These are phyloP conservation scores for Camellia sinensis DNA, from an alignment of 148 eudicot genomes.

Conservation along the genomic window DNA sequence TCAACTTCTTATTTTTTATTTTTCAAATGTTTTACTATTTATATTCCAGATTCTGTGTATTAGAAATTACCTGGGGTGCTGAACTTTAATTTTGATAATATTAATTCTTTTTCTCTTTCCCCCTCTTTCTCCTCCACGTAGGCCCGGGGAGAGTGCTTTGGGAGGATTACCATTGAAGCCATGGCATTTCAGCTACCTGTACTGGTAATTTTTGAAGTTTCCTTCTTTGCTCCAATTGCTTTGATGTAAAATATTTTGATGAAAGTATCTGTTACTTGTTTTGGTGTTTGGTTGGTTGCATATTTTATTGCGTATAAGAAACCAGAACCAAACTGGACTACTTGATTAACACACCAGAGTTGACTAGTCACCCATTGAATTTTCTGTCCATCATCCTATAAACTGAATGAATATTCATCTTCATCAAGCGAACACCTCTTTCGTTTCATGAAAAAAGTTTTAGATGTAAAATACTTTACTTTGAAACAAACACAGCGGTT, in stretches of 20 bases:
- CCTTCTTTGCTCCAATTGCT: background rate
- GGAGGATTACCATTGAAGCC: slow-evolving; percentile 98
- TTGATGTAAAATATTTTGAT: background rate
- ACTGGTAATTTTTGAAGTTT: slow-evolving; percentile 46
- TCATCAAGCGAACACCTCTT: no score
- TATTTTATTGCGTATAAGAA: background rate
- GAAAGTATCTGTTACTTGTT: background rate
- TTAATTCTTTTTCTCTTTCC: background rate
- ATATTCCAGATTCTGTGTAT: no score
- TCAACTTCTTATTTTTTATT: background rate
- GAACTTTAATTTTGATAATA: slow-evolving; percentile 3
- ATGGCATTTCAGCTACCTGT: slow-evolving; percentile 98
- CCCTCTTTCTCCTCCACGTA: slow-evolving; percentile 21
- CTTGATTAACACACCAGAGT: no score
- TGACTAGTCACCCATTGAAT: no score
- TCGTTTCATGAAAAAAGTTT: no score
- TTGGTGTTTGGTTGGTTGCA: background rate
- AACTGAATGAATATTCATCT: no score
- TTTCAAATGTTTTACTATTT: no score
- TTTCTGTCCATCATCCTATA: no score
- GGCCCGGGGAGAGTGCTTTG: slow-evolving; percentile 97
- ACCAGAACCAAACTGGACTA: no score
- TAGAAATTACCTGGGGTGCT: background rate
- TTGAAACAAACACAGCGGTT: background rate
- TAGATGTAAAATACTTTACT: background rate